phyloP scores from a whole-genome alignment of 495 filamentous ascomycete species.

The Penicillium simplicissimum region DNA sequence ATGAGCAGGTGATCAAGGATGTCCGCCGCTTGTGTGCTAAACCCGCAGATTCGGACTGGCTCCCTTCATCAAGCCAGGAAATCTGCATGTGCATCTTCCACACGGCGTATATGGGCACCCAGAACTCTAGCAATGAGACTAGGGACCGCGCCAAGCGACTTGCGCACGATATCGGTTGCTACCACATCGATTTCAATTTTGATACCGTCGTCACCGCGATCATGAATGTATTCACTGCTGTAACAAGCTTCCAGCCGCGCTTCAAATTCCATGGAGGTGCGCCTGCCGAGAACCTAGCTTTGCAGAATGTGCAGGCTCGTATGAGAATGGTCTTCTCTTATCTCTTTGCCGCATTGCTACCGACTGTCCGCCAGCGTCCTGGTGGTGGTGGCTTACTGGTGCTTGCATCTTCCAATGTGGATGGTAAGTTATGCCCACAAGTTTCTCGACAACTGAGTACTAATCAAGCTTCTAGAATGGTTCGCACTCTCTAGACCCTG shows the following conservation, averaged over 20 bases:
- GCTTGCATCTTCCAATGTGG: slow-evolving; percentile 61
- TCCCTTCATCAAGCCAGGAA: slow-evolving; percentile 57
- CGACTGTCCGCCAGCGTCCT: slow-evolving; percentile 53
- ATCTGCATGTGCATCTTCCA: slow-evolving; percentile 67
- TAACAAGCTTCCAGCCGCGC: slow-evolving; percentile 57
- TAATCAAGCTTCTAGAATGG: slow-evolving; percentile 35
- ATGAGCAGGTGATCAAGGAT: slow-evolving; percentile 70
- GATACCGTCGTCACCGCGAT: slow-evolving; percentile 62
- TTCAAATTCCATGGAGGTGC: slow-evolving; percentile 72
- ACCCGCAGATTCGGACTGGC: slow-evolving; percentile 50
- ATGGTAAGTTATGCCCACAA: slow-evolving; percentile 30
- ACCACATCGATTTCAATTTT: slow-evolving; percentile 77
- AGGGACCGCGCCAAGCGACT: slow-evolving; percentile 68
- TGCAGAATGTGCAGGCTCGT: slow-evolving; percentile 84
- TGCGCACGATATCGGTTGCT: slow-evolving; percentile 66
- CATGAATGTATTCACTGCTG: slow-evolving; percentile 53
- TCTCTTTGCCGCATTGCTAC: slow-evolving; percentile 67
- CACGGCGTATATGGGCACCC: slow-evolving; percentile 80
- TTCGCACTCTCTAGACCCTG: slow-evolving; percentile 9
- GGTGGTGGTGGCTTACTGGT: slow-evolving; percentile 63
- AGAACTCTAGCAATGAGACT: slow-evolving; percentile 71
- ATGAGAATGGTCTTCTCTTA: slow-evolving; percentile 80
- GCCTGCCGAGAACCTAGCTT: slow-evolving; percentile 60
- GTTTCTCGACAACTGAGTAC: not conserved
- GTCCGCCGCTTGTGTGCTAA: slow-evolving; percentile 62